Base-by-base conservation (phyloP, 108 stramenopile genomes). In the Conticribra weissflogii region DNA sequence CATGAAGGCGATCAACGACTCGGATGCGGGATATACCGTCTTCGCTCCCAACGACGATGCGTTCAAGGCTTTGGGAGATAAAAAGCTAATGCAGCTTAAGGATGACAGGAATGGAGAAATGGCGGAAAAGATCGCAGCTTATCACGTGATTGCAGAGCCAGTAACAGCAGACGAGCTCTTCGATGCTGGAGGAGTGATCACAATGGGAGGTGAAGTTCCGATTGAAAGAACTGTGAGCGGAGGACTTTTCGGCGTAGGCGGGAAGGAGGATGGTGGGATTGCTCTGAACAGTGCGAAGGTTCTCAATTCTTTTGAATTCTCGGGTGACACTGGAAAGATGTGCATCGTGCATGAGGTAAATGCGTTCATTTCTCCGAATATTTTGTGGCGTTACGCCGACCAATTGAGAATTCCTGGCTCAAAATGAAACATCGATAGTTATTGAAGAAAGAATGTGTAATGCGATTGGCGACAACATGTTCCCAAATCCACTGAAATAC, bases 91-190 rank as follows among this genome's bases (percentile, higher is more conserved):
- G 2, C 90, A 91, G 62, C 54, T 94, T 17, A 28, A 72, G 2
- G 93, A 94, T 82, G 72, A 78, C 18, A 70, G 93, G n/a, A 94
- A 94, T 71, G 57, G 55, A 7, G 93, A 94, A 71, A 83, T 83
- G 15, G 70, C 66, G 0, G 81, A 78, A 47, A 91, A 91, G 78
- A 88, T 94, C 71, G 87, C 79, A 2, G 78, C 68, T 1, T 94
- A 84, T 72, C 90, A 94, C 64, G 72, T 87, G n/a, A 77, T 94
- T 48, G 55, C 61, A 22, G 85, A 90, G 57, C 56, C 87, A 16
- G 85, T 94, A 9, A 72, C 83, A 28, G 72, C 75, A 0, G 73
- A 75, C 17, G 61, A 75, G 30, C 79, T 94, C 2, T 77, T 74
- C 33, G 69, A 81, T 66, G 76, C 85, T 50, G 84, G 83, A 17